Evolutionary conservation across 129 eudicot species (phyloP), one percentile per base, ranked within the genome.

Genomic region (Pulicaria dysenterica): DNA sequence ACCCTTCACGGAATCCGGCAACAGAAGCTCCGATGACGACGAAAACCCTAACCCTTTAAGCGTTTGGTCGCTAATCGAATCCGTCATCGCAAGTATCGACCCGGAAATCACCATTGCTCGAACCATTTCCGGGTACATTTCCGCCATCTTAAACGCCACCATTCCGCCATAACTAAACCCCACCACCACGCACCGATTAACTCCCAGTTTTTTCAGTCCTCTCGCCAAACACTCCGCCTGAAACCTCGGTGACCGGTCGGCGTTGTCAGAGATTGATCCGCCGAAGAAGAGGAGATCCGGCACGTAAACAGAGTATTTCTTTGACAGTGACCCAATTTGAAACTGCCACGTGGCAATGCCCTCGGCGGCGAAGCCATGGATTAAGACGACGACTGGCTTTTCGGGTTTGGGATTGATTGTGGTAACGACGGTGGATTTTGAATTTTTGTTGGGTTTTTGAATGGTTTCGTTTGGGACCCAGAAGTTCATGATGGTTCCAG

Each of bases 131-230:
- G 98, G 98, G 49, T 77, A 78, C 75, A 80, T 3, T 67, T 90
- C 95, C 5, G 93, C 95, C 91, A 90, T 73, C 82, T 90, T 87
- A 65, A 93, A 93, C 40, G 92, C 95, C 67, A 93, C 96, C 96
- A 93, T 87, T 34, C 98, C 96, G 3, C 96, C 98, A 43, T 93
- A 93, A 60, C 98, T 93, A 57, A 93, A 93, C 73, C 98, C 98
- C 67, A 93, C 96, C 82, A 85, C 74, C 58, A 81, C 84, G 73
- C 96, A 87, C 81, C 50, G 78, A 57, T 76, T 79, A 8, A 93
- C 81, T 3, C 98, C 95, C 8, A 89, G 53, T 77, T 78, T 87
- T 44, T 78, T 73, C 72, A 93, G 53, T 61, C 87, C 95, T 46
- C 70, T 76, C 2, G 44, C 83, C 78, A 93, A 67, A 68, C 92